Base-by-base conservation (phyloP, 345 rosid species). In the Gossypium thurberi region DNA sequence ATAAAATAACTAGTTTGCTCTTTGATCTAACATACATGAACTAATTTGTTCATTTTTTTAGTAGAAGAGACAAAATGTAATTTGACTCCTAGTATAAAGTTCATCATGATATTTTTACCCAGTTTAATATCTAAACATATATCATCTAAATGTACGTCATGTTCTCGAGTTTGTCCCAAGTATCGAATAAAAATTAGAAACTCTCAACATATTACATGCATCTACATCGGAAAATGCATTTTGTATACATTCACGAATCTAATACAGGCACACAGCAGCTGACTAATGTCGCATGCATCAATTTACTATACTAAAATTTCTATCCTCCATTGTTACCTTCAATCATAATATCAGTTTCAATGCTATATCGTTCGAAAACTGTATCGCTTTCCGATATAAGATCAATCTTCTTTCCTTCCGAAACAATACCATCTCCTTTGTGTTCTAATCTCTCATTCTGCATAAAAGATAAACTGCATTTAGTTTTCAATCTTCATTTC, bases 321-420 rank as follows among this genome's bases (percentile, higher is more conserved):
- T 13, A 21, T 46, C 40, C 40, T 33, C 40, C 3, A 17, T 58
- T 23, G 15, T 78, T 83, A 94, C 98, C 96, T 90, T 74, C 85
- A 78, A 74, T 75, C 72, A 25, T 75, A 76, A 75, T 43, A 74
- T 82, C 65, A 51, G 74, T 69, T 75, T 0, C 42, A 18, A 28
- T 69, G 7, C 67, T 25, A n/a, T 66, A 80, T 66, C 60, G 80
- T 11, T 75, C 57, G 1, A 20, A 21, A 11, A 43, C 51, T 18
- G 40, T 23, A 47, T 47, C 70, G 15, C 20, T 46, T 67, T 48
- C 15, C 1, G 43, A 48, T 48, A 33, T 10, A 25, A 14, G 65
- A 51, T 77, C 74, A 40, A 64, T 81, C 67, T 56, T 79, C 72
- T 65, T 78, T 20, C 55, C 56, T 47, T 46, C 56, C 40, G 14